Base-by-base conservation (phyloP, 495 filamentous ascomycete genomes). In the Talaromyces trachyspermus region DNA sequence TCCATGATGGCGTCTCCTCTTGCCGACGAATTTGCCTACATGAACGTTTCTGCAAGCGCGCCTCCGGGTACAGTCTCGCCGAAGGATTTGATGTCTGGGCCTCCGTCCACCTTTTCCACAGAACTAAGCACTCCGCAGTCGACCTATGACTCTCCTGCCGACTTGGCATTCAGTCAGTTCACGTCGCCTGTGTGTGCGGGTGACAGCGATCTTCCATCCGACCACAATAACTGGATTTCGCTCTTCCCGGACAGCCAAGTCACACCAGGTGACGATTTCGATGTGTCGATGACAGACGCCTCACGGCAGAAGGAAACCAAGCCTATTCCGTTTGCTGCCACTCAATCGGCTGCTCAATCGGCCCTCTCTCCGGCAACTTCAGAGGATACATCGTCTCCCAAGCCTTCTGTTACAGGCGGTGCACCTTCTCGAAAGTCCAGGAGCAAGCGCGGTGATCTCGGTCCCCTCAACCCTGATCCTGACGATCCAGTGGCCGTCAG, bases 91-190 rank as follows among this genome's bases (percentile, higher is more conserved):
- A 74, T 89, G 59, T 92, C 89, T 46, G 81, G 88, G 23, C 88
- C 89, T 30, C 86, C 88, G 45, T 95, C 90, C 0, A 72, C 83
- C 32, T 80, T 88, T 11, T 85, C 89, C 59, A 94, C 89, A 5
- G 82, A 89, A 49, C 55, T 95, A 54, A 92, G 89, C 46, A 94
- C 90, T 44, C 90, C 86, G 24, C 83, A 79, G 15, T 74, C 85
- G 18, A 79, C 83, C 30, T 81, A 80, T 62, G 86, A 84, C 48
- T 90, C 86, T 27, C 88, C 88, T 15, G 79, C 72, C 27, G 30
- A 25, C 27, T 23, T 59, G 63, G 75, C 53, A 54, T 72, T 58
- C 51, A 78, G 76, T 57, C 87, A 80, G 50, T 81, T 92, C 49
- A 78, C 84, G 1, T 95, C 90, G 42, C 90, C 90, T 15, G 71